These are phyloP conservation scores for Wickerhamomyces strasburgensis DNA, from an alignment of 805 yeast genomes.

Conservation along the genomic window DNA sequence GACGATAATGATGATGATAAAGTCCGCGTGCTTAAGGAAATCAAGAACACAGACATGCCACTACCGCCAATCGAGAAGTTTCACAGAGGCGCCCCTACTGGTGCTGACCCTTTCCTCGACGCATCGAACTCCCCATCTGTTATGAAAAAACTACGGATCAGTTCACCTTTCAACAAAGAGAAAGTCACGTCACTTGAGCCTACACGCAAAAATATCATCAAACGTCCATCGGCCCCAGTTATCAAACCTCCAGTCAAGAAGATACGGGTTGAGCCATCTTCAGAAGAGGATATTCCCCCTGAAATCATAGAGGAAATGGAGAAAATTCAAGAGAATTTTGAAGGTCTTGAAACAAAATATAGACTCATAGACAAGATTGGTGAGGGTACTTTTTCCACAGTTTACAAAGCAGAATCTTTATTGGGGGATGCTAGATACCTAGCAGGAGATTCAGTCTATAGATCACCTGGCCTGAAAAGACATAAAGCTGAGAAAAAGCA, in stretches of 20 bases:
- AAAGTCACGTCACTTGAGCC: no score
- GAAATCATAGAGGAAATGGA: slow-evolving; percentile 57
- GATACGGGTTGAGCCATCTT: no score
- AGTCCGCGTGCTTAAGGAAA: slow-evolving; percentile 4
- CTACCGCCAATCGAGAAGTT: no score
- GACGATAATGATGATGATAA: neutral
- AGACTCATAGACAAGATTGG: slow-evolving; percentile 45
- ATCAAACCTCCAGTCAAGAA: no score
- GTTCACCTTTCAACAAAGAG: slow-evolving; percentile 17
- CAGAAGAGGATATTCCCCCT: slow-evolving; percentile 44
- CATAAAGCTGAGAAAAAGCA: slow-evolving; percentile 34
- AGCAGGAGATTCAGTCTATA: slow-evolving; percentile 28
- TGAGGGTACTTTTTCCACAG: slow-evolving; percentile 89
- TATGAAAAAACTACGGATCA: slow-evolving; percentile 13
- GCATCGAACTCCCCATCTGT: slow-evolving; percentile 2
- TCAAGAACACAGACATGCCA: slow-evolving; percentile 1
- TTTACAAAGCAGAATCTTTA: slow-evolving; percentile 64
- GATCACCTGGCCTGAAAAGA: slow-evolving; percentile 27
- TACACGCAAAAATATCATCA: neutral
- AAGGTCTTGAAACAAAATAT: slow-evolving; percentile 36
- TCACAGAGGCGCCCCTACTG: no score
- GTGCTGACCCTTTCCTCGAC: slow-evolving; percentile 21
- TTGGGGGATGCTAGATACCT: slow-evolving; percentile 28
- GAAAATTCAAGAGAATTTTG: slow-evolving; percentile 48
- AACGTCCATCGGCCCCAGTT: no score